Evolutionary conservation across 2,329 filamentous ascomycete genomes (phyloP).

Genomic region (Ophiocordyceps polyrhachis-furcata): DNA sequence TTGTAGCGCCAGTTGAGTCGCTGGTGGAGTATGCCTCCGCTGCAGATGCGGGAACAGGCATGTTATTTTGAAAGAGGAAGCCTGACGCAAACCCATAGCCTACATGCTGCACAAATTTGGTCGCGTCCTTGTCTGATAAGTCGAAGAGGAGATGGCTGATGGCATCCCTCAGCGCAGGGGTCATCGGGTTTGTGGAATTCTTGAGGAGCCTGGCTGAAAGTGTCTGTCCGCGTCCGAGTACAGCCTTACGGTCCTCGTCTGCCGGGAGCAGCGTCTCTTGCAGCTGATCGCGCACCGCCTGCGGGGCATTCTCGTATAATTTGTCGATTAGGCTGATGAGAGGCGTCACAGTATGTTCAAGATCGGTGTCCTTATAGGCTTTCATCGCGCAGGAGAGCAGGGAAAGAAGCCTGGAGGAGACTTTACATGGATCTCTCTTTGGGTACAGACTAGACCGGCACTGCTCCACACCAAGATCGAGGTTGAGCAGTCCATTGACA

Average conservation of each 20-base stretch:
- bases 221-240: slow-evolving; percentile 57
- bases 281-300: slow-evolving; percentile 40
- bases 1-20: slow-evolving; percentile 11
- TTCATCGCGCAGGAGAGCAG: slow-evolving; percentile 50
- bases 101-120: slow-evolving; percentile 71
- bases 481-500: slow-evolving; percentile 64
- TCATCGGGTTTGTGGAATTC: slow-evolving; percentile 54
- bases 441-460: slow-evolving; percentile 46
- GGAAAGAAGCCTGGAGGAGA: slow-evolving; percentile 46
- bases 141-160: slow-evolving; percentile 73
- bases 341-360: slow-evolving; percentile 54
- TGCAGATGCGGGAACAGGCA: slow-evolving; percentile 53
- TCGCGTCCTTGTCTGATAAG: slow-evolving; percentile 63
- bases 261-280: slow-evolving; percentile 54
- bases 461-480: slow-evolving; percentile 45
- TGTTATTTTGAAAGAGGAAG: slow-evolving; percentile 69
- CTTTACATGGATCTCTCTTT: slow-evolving; percentile 33
- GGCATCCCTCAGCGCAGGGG: slow-evolving; percentile 52
- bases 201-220: slow-evolving; percentile 61
- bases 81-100: slow-evolving; percentile 90
- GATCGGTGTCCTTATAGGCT: slow-evolving; percentile 44
- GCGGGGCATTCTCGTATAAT: slow-evolving; percentile 51
- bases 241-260: slow-evolving; percentile 53
- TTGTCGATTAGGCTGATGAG: slow-evolving; percentile 56
- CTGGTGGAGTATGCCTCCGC: slow-evolving; percentile 24